These are phyloP conservation scores for Tilletia indica DNA, from an alignment of 1,284 basidiomycete genomes.

Conservation along the genomic window DNA sequence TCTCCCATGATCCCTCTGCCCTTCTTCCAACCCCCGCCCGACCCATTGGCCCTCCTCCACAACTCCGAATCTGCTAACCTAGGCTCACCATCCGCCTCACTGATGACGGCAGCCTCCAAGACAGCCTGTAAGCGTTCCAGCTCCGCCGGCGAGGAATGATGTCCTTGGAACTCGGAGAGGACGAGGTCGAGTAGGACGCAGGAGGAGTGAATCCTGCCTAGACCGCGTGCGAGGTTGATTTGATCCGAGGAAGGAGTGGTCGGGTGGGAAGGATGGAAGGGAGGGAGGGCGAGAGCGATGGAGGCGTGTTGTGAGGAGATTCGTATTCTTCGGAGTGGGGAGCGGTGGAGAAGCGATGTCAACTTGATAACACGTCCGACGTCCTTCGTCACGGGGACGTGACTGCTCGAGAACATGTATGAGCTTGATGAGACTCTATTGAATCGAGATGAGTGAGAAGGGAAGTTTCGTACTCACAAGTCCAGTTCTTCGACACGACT, in stretches of 20 bases:
- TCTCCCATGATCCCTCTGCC: too few relatives aligned
- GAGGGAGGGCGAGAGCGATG: conserved; percentile 39
- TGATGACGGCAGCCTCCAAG: conserved; percentile 3
- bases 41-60: background rate
- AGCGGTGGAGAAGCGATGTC: conserved; percentile 33
- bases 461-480: conserved; percentile 24
- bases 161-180: conserved; percentile 11
- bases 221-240: conserved; percentile 5
- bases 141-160: background rate
- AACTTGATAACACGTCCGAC: conserved; percentile 36
- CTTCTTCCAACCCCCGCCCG: background rate
- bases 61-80: background rate
- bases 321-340: conserved; percentile 40
- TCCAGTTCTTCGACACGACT: conserved; percentile 49
- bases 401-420: conserved; percentile 1
- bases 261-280: conserved; percentile 18
- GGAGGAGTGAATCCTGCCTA: background rate
- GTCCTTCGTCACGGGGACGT: conserved; percentile 37
- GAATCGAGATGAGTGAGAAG: background rate
- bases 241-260: background rate
- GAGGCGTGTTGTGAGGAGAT: conserved; percentile 44
- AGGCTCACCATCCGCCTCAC: background rate
- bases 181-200: conserved; percentile 10
- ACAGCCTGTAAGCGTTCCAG: conserved; percentile 11
- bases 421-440: background rate